Evolutionary conservation across 306 rosid species (phyloP), one percentile per base, ranked within the genome.

Genomic region (Medicago ruthenica): DNA sequence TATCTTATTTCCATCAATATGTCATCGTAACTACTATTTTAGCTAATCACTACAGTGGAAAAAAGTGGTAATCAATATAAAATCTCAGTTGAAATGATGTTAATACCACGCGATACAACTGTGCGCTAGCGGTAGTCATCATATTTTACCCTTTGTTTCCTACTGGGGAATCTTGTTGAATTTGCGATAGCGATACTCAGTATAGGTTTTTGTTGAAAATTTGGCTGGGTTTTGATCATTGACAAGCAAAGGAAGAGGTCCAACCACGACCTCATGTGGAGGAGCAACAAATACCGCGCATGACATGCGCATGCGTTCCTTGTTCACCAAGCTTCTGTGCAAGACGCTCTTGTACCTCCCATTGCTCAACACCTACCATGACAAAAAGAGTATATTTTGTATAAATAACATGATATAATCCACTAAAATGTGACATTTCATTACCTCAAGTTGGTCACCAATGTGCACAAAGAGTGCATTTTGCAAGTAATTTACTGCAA

Each of bases 391-490:
- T 2, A 9, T n/a, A 51, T 2, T 51, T 51, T n/a, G 5, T 3
- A 12, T 37, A 40, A 2, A 31, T 74, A 0, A 61, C 44, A 62
- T 14, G n/a, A 75, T 58, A 42, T 18, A 39, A 8, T 0, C 3
- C 1, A 16, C 4, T 5, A 39, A 64, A 76, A 14, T 7, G 11
- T 44, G 15, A 10, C 41, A 21, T 36, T 15, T 2, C 8, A 15
- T 68, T 78, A 85, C 93, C 88, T 89, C 86, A 34, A 89, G 72
- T 48, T 89, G 97, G 67, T 91, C 97, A 8, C 91, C 97, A 15
- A 91, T 64, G 78, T 83, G 92, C 6, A 86, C 60, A 6, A 91
- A 78, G 60, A 91, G 48, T 12, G 89, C 88, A 60, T 89, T 42
- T 51, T 74, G 68, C 47, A 89, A 1, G 82, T 79, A 71, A 48